phyloP scores from a whole-genome alignment of 2,329 filamentous ascomycete genomes.

The Penicillium brasilianum region DNA sequence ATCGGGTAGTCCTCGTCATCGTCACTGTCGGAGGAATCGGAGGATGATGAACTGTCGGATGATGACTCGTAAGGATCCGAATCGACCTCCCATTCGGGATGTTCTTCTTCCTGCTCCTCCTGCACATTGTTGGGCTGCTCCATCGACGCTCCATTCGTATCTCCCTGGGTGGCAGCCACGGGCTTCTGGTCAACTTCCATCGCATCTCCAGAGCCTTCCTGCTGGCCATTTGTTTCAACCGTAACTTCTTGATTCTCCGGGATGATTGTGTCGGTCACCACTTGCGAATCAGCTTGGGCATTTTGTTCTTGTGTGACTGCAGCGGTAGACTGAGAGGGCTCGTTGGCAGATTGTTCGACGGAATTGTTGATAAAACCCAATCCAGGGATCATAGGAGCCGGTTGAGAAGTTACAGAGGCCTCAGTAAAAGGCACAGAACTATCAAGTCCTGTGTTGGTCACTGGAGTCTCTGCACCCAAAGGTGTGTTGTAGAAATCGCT shows the following conservation, averaged over 20 bases:
- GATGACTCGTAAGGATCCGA: conserved; percentile 76
- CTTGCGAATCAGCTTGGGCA: neutral
- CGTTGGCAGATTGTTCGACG: conserved; percentile 21
- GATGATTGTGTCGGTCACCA: neutral
- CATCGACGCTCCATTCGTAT: conserved; percentile 10
- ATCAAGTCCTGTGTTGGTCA: conserved; percentile 18
- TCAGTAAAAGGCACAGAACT: conserved; percentile 18
- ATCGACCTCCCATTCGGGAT: conserved; percentile 84
- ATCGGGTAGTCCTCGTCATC: conserved; percentile 68
- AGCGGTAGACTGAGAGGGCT: conserved; percentile 5
- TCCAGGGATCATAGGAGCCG: conserved; percentile 42
- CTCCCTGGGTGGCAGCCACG: conserved; percentile 12
- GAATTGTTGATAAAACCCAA: conserved; percentile 39
- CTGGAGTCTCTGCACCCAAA: conserved; percentile 37
- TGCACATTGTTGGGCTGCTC: conserved; percentile 5
- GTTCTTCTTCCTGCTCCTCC: conserved; percentile 52
- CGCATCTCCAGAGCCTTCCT: conserved; percentile 21
- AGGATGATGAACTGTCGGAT: conserved; percentile 61
- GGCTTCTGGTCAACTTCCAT: conserved; percentile 37
- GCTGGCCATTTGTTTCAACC: conserved; percentile 1
- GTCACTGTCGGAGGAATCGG: conserved; percentile 62
- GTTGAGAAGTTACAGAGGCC: conserved; percentile 22
- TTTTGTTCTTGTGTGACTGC: neutral
- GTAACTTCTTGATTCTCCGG: neutral
- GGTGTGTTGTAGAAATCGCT: conserved; percentile 52